Evolutionary conservation across 176 grass and related monocot genomes (phyloP).

Genomic region (Bothriochloa decipiens): DNA sequence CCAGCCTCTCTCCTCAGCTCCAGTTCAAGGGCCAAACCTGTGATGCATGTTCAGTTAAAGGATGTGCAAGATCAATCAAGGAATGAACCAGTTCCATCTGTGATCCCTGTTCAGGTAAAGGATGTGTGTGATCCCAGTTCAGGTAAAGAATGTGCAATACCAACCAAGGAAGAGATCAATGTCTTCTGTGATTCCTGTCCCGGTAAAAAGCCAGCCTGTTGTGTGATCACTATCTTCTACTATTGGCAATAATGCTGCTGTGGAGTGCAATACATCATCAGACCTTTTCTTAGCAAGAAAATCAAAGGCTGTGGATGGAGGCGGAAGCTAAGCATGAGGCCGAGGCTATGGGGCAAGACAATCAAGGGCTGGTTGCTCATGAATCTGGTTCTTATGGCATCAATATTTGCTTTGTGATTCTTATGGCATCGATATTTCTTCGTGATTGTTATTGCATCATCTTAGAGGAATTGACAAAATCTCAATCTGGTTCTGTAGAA

Average conservation of each 20-base stretch:
- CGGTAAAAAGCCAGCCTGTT: conserved; percentile 33
- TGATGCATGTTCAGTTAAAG: conserved; percentile 71
- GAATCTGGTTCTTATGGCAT: too few relatives aligned
- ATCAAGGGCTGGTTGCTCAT: too few relatives aligned
- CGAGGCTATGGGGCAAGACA: not conserved
- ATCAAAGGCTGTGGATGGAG: not conserved
- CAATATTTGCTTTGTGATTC: too few relatives aligned
- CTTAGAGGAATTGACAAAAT: too few relatives aligned
- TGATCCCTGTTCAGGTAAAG: conserved; percentile 29
- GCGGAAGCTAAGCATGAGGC: not conserved
- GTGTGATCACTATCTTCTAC: conserved; percentile 27
- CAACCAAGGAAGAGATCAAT: conserved; percentile 32
- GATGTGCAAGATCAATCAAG: conserved; percentile 41
- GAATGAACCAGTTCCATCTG: conserved; percentile 33
- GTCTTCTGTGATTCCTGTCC: conserved; percentile 51
- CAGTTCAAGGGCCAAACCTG: conserved; percentile 38
- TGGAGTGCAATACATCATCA: conserved; percentile 18
- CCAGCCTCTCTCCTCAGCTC: conserved; percentile 55
- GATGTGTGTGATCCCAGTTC: conserved; percentile 17
- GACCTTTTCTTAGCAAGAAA: not conserved
- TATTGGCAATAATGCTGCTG: conserved; percentile 5
- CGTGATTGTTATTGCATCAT: too few relatives aligned
- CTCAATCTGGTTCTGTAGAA: too few relatives aligned
- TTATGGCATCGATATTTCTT: too few relatives aligned
- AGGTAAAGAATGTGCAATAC: conserved; percentile 59